Evolutionary conservation across 2,329 filamentous ascomycete species (phyloP).

Genomic region (Fusarium redolens): DNA sequence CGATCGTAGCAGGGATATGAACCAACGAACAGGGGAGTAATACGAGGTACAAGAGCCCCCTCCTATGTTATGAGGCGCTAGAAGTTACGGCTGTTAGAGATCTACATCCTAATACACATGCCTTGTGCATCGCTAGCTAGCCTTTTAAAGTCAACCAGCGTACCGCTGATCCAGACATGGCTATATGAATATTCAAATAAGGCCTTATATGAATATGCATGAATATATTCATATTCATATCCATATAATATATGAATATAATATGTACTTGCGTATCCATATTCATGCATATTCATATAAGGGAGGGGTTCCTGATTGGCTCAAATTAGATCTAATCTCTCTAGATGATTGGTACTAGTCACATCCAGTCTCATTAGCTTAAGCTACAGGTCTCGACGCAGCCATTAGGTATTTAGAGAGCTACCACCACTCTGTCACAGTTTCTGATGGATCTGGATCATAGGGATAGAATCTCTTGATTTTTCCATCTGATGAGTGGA

Average conservation of each 20-base stretch:
- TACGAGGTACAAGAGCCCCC: too few relatives aligned
- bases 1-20: too few relatives aligned
- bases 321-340: not conserved
- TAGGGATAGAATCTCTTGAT: not conserved
- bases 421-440: not conserved
- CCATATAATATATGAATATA: not conserved
- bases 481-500: too few relatives aligned
- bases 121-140: too few relatives aligned
- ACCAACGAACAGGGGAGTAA: too few relatives aligned
- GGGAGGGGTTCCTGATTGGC: not conserved
- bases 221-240: not conserved
- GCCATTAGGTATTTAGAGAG: not conserved
- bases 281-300: not conserved
- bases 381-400: not conserved
- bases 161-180: too few relatives aligned
- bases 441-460: not conserved
- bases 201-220: too few relatives aligned
- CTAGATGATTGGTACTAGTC: not conserved
- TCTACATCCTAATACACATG: too few relatives aligned
- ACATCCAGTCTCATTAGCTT: not conserved
- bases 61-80: too few relatives aligned
- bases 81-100: too few relatives aligned
- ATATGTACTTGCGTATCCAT: not conserved
- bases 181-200: not conserved
- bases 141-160: too few relatives aligned